These are phyloP conservation scores for Penicillium robsamsonii DNA, from an alignment of 495 filamentous ascomycete genomes.

Conservation along the genomic window DNA sequence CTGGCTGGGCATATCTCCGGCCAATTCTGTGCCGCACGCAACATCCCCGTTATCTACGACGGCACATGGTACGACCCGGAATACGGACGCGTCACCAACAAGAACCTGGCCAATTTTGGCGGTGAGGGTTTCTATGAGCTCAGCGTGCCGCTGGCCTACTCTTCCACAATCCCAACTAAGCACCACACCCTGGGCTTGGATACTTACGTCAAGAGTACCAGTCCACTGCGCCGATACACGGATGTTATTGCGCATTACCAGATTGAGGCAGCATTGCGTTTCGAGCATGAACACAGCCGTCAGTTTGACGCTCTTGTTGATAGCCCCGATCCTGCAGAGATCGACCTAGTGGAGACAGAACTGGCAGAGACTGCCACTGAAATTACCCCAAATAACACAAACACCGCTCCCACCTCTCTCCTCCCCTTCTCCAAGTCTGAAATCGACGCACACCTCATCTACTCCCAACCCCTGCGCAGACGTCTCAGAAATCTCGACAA, in stretches of 20 bases:
- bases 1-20: constrained; percentile 71
- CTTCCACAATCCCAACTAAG: constrained; percentile 49
- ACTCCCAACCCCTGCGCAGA: constrained; percentile 32
- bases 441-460: constrained; percentile 49
- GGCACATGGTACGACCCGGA: constrained; percentile 61
- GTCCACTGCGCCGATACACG: constrained; percentile 76
- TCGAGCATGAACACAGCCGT: constrained; percentile 58
- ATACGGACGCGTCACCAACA: constrained; percentile 39
- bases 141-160: constrained; percentile 48
- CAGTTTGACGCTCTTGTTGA: constrained; percentile 44
- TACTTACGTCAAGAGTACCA: constrained; percentile 77
- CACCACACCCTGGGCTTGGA: constrained; percentile 63
- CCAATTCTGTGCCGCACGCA: constrained; percentile 67
- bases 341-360: not conserved
- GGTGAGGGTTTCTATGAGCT: constrained; percentile 34
- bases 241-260: constrained; percentile 92
- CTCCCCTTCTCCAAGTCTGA: constrained; percentile 62
- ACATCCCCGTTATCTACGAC: constrained; percentile 77
- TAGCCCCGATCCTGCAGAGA: constrained; percentile 8
- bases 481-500: constrained; percentile 35
- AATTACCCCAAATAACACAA: not conserved
- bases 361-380: constrained; percentile 11
- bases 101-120: constrained; percentile 35
- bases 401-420: constrained; percentile 21
- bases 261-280: constrained; percentile 75